Percentiles rank a stretch among this genome's conserved stretches.
Evolutionary conservation across 257 asterid species (phyloP).

Genomic region (Solanum peruvianum): DNA sequence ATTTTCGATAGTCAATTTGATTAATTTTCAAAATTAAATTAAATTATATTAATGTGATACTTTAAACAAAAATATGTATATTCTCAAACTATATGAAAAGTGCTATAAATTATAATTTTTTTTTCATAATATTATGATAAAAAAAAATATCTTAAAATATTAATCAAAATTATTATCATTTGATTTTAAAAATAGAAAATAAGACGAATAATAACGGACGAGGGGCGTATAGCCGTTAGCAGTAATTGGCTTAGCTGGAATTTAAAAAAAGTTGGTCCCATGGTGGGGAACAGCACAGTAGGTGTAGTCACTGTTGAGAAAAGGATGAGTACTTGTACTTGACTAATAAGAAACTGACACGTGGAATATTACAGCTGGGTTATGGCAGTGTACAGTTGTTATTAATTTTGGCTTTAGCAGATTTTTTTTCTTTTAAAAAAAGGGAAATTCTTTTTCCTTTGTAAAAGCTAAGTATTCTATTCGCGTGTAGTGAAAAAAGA

Average conservation of each 20-base stretch:
- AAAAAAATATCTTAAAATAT: too few species aligned
- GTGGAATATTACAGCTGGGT: constrained; percentile 49
- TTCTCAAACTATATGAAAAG: too few species aligned
- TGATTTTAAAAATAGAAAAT: fast-evolving
- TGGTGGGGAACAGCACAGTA: constrained; percentile 14
- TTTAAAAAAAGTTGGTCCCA: constrained; percentile 8
- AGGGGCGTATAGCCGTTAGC: constrained; percentile 26
- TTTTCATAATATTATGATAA: too few species aligned
- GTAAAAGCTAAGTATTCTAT: background rate
- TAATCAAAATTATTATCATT: too few species aligned
- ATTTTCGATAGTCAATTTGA: fast-evolving
- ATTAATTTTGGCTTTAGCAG: constrained; percentile 19
- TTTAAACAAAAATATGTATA: too few species aligned
- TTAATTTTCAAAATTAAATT: too few species aligned
- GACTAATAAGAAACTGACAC: constrained; percentile 19
- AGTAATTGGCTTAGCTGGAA: constrained; percentile 23
- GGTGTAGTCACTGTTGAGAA: constrained; percentile 41
- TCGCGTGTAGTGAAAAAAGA: background rate
- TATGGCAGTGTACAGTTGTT: constrained; percentile 39
- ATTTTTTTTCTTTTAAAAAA: background rate
- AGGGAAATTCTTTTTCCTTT: background rate
- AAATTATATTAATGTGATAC: fast-evolving
- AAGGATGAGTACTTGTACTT: constrained; percentile 7
- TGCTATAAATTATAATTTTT: too few species aligned
- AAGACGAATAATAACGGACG: too few species aligned